These are phyloP conservation scores for Pogostemon cablin DNA, from an alignment of 257 asterid genomes.

Conservation along the genomic window DNA sequence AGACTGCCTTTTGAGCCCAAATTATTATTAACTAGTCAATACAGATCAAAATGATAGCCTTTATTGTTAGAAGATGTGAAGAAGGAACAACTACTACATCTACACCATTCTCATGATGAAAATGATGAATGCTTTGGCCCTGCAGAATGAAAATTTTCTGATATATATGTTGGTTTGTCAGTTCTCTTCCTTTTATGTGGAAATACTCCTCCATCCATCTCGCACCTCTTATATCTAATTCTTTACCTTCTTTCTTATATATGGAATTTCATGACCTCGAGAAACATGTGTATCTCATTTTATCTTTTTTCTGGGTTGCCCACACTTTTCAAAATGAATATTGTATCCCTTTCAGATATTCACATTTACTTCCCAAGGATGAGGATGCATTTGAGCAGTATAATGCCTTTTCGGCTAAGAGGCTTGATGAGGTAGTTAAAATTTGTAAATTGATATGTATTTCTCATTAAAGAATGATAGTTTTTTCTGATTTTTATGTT, in stretches of 20 bases:
- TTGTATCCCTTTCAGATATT: slow-evolving; percentile 65
- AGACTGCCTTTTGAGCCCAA: slow-evolving; percentile 15
- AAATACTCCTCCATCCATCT: slow-evolving; percentile 9
- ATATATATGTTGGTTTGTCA: slow-evolving; percentile 4
- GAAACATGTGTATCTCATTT: slow-evolving; percentile 1
- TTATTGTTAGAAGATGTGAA: slow-evolving; percentile 6
- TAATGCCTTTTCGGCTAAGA: slow-evolving; percentile 70
- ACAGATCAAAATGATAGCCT: not conserved
- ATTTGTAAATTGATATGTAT: slow-evolving; percentile 23
- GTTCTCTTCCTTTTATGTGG: slow-evolving; percentile 3
- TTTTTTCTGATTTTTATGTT: not conserved
- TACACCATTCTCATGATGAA: not conserved
- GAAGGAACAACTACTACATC: slow-evolving; percentile 8
- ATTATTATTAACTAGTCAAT: not conserved
- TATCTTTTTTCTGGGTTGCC: not conserved
- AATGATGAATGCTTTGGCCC: not conserved
- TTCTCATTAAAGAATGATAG: slow-evolving; percentile 21
- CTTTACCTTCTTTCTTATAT: slow-evolving; percentile 20
- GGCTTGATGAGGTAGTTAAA: slow-evolving; percentile 86
- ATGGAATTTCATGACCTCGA: slow-evolving; percentile 21
- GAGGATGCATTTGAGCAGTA: slow-evolving; percentile 94
- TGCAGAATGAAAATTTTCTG: slow-evolving; percentile 8
- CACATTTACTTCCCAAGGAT: slow-evolving; percentile 93
- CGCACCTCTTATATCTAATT: slow-evolving; percentile 1
- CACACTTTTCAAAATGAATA: slow-evolving; percentile 24